Base-by-base conservation (phyloP, 306 rosid species). In the Casuarina cunninghamiana region DNA sequence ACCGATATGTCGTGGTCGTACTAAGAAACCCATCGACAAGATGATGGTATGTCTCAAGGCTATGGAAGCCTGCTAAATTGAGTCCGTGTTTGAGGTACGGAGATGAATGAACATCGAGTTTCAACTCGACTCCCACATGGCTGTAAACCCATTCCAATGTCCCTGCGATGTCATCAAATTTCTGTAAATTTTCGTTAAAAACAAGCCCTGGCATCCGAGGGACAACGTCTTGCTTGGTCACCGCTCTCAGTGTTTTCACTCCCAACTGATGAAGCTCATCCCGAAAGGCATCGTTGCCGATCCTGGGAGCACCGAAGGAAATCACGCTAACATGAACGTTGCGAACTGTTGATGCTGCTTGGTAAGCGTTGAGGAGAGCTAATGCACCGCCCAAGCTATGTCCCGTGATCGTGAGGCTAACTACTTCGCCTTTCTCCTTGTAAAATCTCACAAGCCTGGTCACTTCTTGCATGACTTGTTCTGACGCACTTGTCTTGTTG, bases 361-460 rank as follows among this genome's bases (percentile, higher is more conserved):
- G 93, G 48, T 88, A 84, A 0, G 93, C 97, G 55, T 85, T 88
- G 1, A 90, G 85, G 55, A 86, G 42, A 17, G 95, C 92, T 76
- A 92, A 51, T 5, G 95, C 93, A 5, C 95, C 97, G 0, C 97
- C 97, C 17, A 92, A 77, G 76, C 97, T 92, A 68, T 92, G 97
- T 3, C 97, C 95, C 0, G 95, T 90, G 51, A 92, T 84, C 4
- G 91, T 90, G 2, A 92, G 79, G 38, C 95, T 92, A 73, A 86
- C 84, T 61, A 87, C 80, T 69, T 91, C 90, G 42, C 86, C 89
- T 62, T 83, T 86, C 49, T 73, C 63, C n/a, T 39, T 63, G 32
- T 81, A 89, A 46, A 72, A 72, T 1, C 81, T 50, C 3, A 85
- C 78, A 2, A 91, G 74, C 51, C 80, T 77, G 1, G 54, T 75